Evolutionary conservation across 495 filamentous ascomycete genomes (phyloP).

Genomic region (Chaetomium tenue): DNA sequence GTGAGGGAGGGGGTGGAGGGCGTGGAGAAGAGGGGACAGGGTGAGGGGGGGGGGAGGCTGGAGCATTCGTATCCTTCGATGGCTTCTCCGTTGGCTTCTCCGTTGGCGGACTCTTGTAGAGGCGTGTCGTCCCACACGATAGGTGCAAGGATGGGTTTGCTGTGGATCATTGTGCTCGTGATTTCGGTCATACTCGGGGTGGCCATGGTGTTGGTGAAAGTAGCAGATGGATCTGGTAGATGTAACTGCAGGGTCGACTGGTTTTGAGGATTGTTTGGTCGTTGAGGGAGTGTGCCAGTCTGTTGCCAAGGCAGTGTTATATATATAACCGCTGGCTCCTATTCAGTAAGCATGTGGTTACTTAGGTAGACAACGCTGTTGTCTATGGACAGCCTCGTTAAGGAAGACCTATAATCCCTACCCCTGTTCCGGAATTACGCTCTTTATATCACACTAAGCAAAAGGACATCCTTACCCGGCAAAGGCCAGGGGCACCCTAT

Average conservation of each 20-base stretch:
- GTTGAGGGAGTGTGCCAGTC: background rate
- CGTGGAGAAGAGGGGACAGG: no score
- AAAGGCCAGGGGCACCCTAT: no score
- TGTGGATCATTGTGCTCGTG: no score
- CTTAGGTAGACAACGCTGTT: background rate
- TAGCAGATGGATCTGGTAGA: background rate
- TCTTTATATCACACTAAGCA: no score
- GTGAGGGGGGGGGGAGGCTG: no score
- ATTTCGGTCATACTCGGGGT: background rate
- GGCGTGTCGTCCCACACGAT: no score
- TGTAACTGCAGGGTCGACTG: background rate
- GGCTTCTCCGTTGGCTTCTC: no score
- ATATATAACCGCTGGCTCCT: background rate
- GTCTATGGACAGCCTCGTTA: background rate
- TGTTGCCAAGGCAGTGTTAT: background rate
- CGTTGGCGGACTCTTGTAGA: no score
- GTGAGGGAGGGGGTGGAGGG: no score
- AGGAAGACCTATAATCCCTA: background rate
- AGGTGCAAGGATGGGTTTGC: no score
- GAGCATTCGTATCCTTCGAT: no score
- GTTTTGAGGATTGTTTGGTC: background rate
- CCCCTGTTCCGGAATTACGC: background rate
- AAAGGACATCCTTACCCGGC: no score
- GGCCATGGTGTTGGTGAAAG: background rate
- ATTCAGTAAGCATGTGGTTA: background rate